Conservation (phyloP, 495 filamentous ascomycete species). For the Penicillium canescens region DNA sequence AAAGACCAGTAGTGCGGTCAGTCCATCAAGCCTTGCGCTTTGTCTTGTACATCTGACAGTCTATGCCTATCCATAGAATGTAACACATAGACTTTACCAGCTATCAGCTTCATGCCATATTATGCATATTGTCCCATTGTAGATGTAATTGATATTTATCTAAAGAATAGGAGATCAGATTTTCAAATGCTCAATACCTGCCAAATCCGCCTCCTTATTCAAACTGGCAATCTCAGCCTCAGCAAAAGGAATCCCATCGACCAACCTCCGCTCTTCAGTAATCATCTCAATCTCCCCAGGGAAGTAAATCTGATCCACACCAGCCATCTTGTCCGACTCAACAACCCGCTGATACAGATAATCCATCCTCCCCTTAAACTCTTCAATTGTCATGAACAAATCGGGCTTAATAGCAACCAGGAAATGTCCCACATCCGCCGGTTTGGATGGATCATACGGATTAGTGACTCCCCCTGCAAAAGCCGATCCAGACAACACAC, state of each 20-base stretch:
- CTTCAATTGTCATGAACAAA: constrained; percentile 68
- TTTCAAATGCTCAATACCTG: constrained; percentile 42
- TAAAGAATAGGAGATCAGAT: background rate
- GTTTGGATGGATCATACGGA: constrained; percentile 68
- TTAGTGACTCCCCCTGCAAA: constrained; percentile 72
- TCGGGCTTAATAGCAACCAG: constrained; percentile 75
- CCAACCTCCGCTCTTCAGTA: constrained; percentile 53
- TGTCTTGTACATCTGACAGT: too few relatives aligned
- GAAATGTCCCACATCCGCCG: constrained; percentile 76
- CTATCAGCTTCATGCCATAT: too few relatives aligned
- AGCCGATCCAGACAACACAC: constrained; percentile 67
- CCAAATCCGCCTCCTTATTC: constrained; percentile 63
- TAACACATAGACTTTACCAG: too few relatives aligned
- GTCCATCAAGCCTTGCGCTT: background rate
- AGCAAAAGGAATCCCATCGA: constrained; percentile 65
- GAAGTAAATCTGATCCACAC: constrained; percentile 76
- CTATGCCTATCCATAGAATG: too few relatives aligned
- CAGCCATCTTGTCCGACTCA: constrained; percentile 62
- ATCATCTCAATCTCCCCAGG: constrained; percentile 76
- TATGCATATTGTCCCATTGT: too few relatives aligned
- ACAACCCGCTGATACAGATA: constrained; percentile 66
- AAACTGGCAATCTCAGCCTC: constrained; percentile 64
- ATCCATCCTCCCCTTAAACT: constrained; percentile 71
- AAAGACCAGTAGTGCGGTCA: constrained; percentile 3
- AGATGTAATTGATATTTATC: background rate